Evolutionary conservation across 495 filamentous ascomycete species (phyloP), one percentile per base, ranked within the genome.

Genomic region (Geopyxis carbonaria): DNA sequence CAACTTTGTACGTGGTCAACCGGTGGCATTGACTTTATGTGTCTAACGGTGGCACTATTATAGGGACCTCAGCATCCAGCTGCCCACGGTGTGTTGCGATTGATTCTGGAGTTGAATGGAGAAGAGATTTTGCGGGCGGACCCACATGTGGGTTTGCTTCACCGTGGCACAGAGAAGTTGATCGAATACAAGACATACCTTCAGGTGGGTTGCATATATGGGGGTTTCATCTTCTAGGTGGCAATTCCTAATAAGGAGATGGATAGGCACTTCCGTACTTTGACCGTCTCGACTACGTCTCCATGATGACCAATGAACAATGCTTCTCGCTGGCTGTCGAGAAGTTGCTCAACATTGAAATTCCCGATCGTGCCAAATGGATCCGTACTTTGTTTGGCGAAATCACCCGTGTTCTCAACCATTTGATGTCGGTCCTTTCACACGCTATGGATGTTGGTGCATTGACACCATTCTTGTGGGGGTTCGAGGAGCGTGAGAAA

Each of bases 281-380:
- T 57, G 91, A 99, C 65, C 80, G 91, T 45, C 65, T 99, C 59
- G 91, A 99, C 60, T 99, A 99, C 60, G 87, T 94, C 41, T 93
- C 84, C 58, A 99, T 99, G 91, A 97, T 95, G 89, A 95, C 89
- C 46, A 94, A 94, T 61, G 91, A 99, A 68, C 91, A 99, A 64
- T 94, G 87, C 53, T 99, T 78, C 59, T 72, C 83, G 9, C 66
- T 99, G 38, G 91, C 81, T 24, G 86, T 94, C 38, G 91, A 99
- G 69, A 99, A 95, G 73, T 69, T 99, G 35, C 63, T 99, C 53
- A 99, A 99, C 64, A 69, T 99, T 50, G 91, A 99, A 56, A 81
- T 99, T 50, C 91, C 91, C 20, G 78, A 84, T 33, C 69, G 91
- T 45, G 91, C 91, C 41, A 99, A 99, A 63, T 99, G 72, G 67